These are phyloP conservation scores for Trichosporon asahii DNA, from an alignment of 1,284 basidiomycete genomes.

Conservation along the genomic window DNA sequence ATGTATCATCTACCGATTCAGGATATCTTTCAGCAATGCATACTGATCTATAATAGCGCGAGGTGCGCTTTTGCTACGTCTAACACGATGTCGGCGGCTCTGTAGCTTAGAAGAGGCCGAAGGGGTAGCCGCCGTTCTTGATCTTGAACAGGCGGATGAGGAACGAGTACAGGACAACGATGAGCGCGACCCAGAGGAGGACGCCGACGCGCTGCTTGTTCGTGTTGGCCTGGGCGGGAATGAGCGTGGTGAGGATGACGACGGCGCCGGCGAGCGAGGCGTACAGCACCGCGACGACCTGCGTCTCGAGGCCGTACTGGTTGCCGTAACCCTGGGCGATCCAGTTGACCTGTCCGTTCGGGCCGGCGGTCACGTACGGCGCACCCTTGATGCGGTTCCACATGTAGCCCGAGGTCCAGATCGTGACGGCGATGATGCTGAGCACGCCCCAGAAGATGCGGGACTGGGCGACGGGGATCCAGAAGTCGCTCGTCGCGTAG, in stretches of 20 bases:
- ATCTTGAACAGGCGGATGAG: constrained; percentile 84
- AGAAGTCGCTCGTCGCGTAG: constrained; percentile 52
- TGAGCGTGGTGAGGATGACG: constrained; percentile 74
- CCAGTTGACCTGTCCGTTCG: constrained; percentile 62
- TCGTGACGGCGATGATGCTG: constrained; percentile 64
- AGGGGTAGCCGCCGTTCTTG: constrained; percentile 67
- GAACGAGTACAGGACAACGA: constrained; percentile 81
- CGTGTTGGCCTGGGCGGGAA: constrained; percentile 74
- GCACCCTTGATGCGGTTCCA: constrained; percentile 87
- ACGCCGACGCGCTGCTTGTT: constrained; percentile 76
- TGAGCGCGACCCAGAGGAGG: constrained; percentile 81
- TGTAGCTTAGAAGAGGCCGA: constrained; percentile 23
- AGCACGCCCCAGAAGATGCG: constrained; percentile 62
- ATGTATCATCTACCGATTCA: not conserved
- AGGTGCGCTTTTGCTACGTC: not conserved
- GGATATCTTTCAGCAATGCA: constrained; percentile 3
- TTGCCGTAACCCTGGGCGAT: constrained; percentile 84
- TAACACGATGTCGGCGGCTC: not conserved
- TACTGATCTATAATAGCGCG: not conserved
- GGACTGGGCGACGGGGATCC: constrained; percentile 67
- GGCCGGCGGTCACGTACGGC: constrained; percentile 62
- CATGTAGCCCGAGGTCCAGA: constrained; percentile 93
- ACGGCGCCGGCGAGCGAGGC: constrained; percentile 75
- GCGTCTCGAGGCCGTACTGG: constrained; percentile 89
- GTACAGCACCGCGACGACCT: constrained; percentile 81